A percentile compares a stretch with the other conserved stretches of the same genome.
Conservation (phyloP, 192 early-diverging fungal genomes). For the Rhizophlyctis rosea region DNA sequence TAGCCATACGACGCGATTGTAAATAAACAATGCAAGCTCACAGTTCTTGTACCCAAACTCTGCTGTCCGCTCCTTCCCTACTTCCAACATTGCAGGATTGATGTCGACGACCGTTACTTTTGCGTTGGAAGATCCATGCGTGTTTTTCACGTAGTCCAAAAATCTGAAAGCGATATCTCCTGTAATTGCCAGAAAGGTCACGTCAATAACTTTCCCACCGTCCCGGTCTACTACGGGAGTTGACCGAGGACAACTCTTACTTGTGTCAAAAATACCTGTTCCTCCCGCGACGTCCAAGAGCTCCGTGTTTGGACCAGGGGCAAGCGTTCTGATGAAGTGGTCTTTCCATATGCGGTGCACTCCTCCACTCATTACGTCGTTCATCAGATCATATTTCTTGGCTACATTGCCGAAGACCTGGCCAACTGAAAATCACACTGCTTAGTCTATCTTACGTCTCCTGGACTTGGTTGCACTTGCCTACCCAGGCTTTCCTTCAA, state of each 20-base stretch:
- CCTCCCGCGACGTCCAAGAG: constrained; percentile 97
- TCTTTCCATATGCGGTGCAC: constrained; percentile 97
- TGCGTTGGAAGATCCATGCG: constrained; percentile 47
- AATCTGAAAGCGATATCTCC: constrained; percentile 96
- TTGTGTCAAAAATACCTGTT: constrained; percentile 59
- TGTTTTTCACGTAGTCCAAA: constrained; percentile 73
- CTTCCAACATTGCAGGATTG: constrained; percentile 93
- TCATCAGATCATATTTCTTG: constrained; percentile 96
- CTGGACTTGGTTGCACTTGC: neutral
- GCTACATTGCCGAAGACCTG: constrained; percentile 94
- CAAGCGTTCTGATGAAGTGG: constrained; percentile 79
- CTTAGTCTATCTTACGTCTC: neutral
- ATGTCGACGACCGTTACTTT: constrained; percentile 91
- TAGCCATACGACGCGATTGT: constrained; percentile 10
- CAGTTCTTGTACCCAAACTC: constrained; percentile 28
- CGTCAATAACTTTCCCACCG: neutral
- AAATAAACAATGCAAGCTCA: neutral
- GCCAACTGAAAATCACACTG: constrained; percentile 54
- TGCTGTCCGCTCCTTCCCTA: constrained; percentile 67
- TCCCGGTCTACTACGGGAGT: neutral
- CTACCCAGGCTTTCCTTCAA: constrained; percentile 85
- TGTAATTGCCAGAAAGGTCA: constrained; percentile 14
- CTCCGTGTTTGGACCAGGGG: constrained; percentile 74
- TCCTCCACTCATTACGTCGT: constrained; percentile 92
- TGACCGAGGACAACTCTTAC: constrained; percentile 11